Evolutionary conservation across 352 stramenopile species (phyloP), one percentile per base, ranked within the genome.

Genomic region (Globisporangium apiculatum): DNA sequence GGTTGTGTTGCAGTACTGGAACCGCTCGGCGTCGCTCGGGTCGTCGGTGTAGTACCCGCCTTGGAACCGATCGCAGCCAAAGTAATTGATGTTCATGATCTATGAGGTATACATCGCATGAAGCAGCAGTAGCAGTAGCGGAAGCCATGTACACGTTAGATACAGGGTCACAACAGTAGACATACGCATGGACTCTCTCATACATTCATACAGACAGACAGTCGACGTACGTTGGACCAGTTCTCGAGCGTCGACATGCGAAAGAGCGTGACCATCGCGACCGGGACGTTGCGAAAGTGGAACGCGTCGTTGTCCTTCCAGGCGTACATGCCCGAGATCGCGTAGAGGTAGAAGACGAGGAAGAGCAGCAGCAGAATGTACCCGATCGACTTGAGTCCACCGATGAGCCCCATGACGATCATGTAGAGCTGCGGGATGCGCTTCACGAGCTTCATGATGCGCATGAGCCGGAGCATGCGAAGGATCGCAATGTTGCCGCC

Each of bases 371-470:
- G 49, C 51, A 86, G 73, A 53, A 97, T 95, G 72, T 96, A 97
- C n/a, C 76, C 80, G 66, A 96, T 96, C 37, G 81, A 95, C 62
- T 86, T 89, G 31, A 97, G 69, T 1, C 86, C 84, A 41, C 79
- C 83, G 37, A 97, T 89, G 17, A 97, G 79, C 0, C 87, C 89
- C 75, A 96, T 92, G 48, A 96, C 79, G 64, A 97, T 94, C 72
- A 97, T 90, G 60, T 89, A 89, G n/a, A 97, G 72, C 67, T 95
- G 83, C 14, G 88, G 88, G 24, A 97, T 74, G 7, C 79, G 72
- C 70, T 96, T 95, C 51, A 96, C 83, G 3, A 97, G 74, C 53
- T 97, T 96, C 71, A 96, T 86, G 61, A 96, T 91, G 31, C 87
- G 83, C 69, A 96, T 78, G 3, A 97, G 64, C 38, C 89, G 77